Percentiles rank a stretch among this genome's conserved stretches.
phyloP scores from a whole-genome alignment of 352 stramenopile genomes.

The Peronospora destructor region DNA sequence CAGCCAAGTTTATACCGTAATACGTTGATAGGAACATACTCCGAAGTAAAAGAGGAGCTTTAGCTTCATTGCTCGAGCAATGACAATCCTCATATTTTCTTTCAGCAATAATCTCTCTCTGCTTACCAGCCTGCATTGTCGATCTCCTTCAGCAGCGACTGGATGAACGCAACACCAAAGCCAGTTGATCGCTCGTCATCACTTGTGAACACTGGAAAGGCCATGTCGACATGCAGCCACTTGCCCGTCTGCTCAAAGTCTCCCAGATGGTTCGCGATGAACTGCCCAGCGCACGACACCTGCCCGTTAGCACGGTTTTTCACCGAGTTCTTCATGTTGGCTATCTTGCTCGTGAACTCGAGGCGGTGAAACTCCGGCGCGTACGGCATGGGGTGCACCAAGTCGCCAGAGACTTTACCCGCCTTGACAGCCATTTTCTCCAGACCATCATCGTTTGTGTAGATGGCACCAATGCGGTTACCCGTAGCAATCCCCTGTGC shows the following conservation, averaged over 20 bases:
- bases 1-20: too few species aligned
- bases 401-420: conserved; percentile 86
- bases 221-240: conserved; percentile 96
- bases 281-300: conserved; percentile 91
- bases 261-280: conserved; percentile 92
- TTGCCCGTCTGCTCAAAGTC: conserved; percentile 68
- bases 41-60: too few species aligned
- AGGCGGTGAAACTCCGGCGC: conserved; percentile 88
- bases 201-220: conserved; percentile 69
- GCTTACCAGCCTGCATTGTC: conserved; percentile 41
- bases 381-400: conserved; percentile 90
- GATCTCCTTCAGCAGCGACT: conserved; percentile 60
- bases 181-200: conserved; percentile 86
- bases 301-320: conserved; percentile 90
- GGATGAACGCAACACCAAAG: conserved; percentile 90
- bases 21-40: too few species aligned
- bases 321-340: conserved; percentile 97
- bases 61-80: too few species aligned
- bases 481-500: conserved; percentile 91
- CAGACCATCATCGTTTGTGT: conserved; percentile 86
- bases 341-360: conserved; percentile 90
- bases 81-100: too few species aligned
- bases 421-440: conserved; percentile 73
- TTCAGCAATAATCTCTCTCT: neutral
- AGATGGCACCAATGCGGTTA: conserved; percentile 87